Evolutionary conservation across 805 yeast genomes (phyloP).

Genomic region (Candida ficus): DNA sequence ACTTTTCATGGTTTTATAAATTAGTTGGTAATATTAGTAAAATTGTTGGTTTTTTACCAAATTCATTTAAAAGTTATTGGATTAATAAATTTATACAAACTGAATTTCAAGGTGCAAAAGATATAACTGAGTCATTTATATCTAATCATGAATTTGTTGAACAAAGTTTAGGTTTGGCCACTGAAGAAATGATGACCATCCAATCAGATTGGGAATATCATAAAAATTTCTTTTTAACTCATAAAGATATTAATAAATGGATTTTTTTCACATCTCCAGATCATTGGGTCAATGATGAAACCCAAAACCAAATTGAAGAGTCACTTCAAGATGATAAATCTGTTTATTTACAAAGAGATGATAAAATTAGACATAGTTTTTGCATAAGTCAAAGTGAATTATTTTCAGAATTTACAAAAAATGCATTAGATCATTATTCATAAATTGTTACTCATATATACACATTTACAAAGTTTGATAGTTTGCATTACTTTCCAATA

Average conservation of each 20-base stretch:
- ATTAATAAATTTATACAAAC: conserved; percentile 10
- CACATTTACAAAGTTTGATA: background rate
- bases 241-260: conserved; percentile 35
- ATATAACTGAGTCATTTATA: conserved; percentile 39
- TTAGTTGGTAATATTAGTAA: conserved; percentile 27
- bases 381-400: conserved; percentile 47
- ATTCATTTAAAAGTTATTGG: conserved; percentile 6
- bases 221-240: conserved; percentile 35
- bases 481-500: conserved; percentile 2
- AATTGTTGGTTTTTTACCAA: conserved; percentile 23
- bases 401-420: conserved; percentile 39
- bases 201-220: conserved; percentile 46
- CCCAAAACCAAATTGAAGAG: conserved; percentile 40
- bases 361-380: conserved; percentile 50
- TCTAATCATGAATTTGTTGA: conserved; percentile 38
- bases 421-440: conserved; percentile 6
- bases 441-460: background rate
- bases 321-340: conserved; percentile 30
- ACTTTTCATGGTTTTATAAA: conserved; percentile 26
- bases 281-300: conserved; percentile 56
- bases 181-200: conserved; percentile 53
- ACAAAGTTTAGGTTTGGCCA: conserved; percentile 54
- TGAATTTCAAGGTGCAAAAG: conserved; percentile 10
- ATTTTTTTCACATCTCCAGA: conserved; percentile 52
- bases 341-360: conserved; percentile 28